These are phyloP conservation scores for Monosporozyma solicola DNA, from an alignment of 805 yeast genomes.

Conservation along the genomic window DNA sequence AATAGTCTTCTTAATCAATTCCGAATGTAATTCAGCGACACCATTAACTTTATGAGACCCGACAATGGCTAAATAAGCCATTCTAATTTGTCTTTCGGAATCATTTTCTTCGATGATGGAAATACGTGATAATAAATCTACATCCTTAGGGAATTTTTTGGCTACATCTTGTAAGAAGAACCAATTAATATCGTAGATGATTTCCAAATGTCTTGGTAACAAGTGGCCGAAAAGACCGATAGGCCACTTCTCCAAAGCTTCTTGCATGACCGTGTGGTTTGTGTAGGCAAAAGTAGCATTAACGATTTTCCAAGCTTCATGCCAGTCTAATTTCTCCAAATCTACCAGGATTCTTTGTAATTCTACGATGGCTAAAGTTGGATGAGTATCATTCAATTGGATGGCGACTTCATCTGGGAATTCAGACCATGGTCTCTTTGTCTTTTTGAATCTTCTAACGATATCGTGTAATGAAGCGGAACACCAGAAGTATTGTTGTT, in stretches of 20 bases:
- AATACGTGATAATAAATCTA: slow-evolving; percentile 52
- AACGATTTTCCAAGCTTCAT: slow-evolving; percentile 77
- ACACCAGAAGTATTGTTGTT: slow-evolving; percentile 96
- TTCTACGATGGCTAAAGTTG: slow-evolving; percentile 85
- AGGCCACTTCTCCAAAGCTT: slow-evolving; percentile 95
- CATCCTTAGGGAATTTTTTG: slow-evolving; percentile 64
- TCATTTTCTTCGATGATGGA: slow-evolving; percentile 71
- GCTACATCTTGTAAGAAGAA: slow-evolving; percentile 71
- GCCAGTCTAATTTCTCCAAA: slow-evolving; percentile 74
- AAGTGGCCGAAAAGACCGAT: slow-evolving; percentile 66
- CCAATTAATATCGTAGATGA: slow-evolving; percentile 77
- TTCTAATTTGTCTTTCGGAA: slow-evolving; percentile 71
- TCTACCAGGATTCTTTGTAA: slow-evolving; percentile 80
- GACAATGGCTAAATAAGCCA: slow-evolving; percentile 86
- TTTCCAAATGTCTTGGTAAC: slow-evolving; percentile 86
- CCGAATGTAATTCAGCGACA: slow-evolving; percentile 92
- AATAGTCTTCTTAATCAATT: slow-evolving; percentile 78
- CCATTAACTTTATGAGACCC: slow-evolving; percentile 94
- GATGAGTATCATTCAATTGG: slow-evolving; percentile 92
- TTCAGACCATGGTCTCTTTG: slow-evolving; percentile 66
- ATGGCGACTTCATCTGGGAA: slow-evolving; percentile 83
- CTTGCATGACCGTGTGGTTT: slow-evolving; percentile 90
- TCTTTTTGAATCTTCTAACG: slow-evolving; percentile 78
- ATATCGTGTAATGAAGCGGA: slow-evolving; percentile 89
- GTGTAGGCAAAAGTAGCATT: slow-evolving; percentile 81